Evolutionary conservation across 2,329 filamentous ascomycete genomes (phyloP).

Genomic region (Thelonectria rubi): DNA sequence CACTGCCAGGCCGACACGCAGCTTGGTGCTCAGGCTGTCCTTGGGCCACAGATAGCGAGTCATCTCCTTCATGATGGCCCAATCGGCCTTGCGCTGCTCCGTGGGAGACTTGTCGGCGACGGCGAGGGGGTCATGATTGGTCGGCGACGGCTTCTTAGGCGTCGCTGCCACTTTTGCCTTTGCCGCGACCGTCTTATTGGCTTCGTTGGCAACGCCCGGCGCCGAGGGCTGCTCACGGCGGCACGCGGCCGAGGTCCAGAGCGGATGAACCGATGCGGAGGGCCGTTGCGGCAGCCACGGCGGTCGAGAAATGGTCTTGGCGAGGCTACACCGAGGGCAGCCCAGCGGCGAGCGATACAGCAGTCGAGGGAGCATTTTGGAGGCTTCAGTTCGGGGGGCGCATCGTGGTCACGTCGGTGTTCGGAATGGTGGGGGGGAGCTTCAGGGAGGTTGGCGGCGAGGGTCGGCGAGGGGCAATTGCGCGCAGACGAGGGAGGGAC

Average conservation of each 20-base stretch:
- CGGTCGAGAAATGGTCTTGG: slow-evolving; percentile 39
- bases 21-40: slow-evolving; percentile 75
- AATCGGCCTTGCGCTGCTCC: slow-evolving; percentile 95
- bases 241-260: slow-evolving; percentile 46
- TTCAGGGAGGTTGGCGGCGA: slow-evolving; percentile 18
- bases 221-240: slow-evolving; percentile 42
- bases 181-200: slow-evolving; percentile 30
- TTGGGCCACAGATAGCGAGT: slow-evolving; percentile 95
- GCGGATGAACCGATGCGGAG: slow-evolving; percentile 38
- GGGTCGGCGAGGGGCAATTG: slow-evolving; percentile 20
- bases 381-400: slow-evolving; percentile 36
- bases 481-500: slow-evolving; percentile 19
- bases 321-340: slow-evolving; percentile 45
- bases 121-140: slow-evolving; percentile 46
- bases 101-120: slow-evolving; percentile 65
- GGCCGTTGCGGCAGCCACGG: slow-evolving; percentile 44
- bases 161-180: slow-evolving; percentile 34
- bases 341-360: slow-evolving; percentile 46
- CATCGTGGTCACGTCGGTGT: slow-evolving; percentile 38
- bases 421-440: slow-evolving; percentile 39
- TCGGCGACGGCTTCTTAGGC: slow-evolving; percentile 32
- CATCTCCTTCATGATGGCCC: slow-evolving; percentile 99
- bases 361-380: slow-evolving; percentile 51
- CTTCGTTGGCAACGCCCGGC: slow-evolving; percentile 29
- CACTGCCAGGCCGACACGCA: slow-evolving; percentile 87